Conservation (phyloP, 176 grass and related monocot species). For the Carex myosuroides region DNA sequence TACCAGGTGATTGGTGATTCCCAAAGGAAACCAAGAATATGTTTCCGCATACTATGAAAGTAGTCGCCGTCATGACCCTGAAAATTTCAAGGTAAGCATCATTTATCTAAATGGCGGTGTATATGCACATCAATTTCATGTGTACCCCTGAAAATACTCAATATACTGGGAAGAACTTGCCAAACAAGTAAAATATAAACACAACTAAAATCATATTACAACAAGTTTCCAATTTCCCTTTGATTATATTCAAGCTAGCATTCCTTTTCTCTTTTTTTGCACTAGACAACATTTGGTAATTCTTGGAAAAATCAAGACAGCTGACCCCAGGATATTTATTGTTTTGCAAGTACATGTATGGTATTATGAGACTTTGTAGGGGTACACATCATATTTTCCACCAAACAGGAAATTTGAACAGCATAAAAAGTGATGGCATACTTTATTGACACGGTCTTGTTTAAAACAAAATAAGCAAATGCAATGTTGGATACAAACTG, state of each 20-base stretch:
- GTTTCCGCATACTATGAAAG: slow-evolving; percentile 95
- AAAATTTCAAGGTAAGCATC: slow-evolving; percentile 27
- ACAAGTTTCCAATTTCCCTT: background rate
- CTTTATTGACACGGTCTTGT: slow-evolving; percentile 85
- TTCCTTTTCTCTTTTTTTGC: background rate
- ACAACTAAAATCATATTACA: background rate
- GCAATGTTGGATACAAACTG: slow-evolving; percentile 97
- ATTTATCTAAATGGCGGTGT: slow-evolving; percentile 15
- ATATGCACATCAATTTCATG: slow-evolving; percentile 4
- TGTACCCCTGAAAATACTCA: background rate
- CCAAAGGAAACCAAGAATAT: slow-evolving; percentile 92
- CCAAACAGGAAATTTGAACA: slow-evolving; percentile 1
- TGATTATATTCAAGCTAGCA: background rate
- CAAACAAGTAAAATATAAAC: background rate
- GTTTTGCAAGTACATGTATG: background rate
- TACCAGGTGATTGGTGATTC: slow-evolving; percentile 99
- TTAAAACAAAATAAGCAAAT: slow-evolving; percentile 95
- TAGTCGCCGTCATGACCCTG: slow-evolving; percentile 90
- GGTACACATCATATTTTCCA: background rate
- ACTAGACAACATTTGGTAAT: background rate
- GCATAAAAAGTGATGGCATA: slow-evolving; percentile 41
- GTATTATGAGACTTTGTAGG: background rate
- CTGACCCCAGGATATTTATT: background rate
- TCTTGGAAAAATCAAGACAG: background rate
- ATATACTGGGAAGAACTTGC: background rate